Conservation (phyloP, 257 asterid species). For the Paraleonurus japonicus region DNA sequence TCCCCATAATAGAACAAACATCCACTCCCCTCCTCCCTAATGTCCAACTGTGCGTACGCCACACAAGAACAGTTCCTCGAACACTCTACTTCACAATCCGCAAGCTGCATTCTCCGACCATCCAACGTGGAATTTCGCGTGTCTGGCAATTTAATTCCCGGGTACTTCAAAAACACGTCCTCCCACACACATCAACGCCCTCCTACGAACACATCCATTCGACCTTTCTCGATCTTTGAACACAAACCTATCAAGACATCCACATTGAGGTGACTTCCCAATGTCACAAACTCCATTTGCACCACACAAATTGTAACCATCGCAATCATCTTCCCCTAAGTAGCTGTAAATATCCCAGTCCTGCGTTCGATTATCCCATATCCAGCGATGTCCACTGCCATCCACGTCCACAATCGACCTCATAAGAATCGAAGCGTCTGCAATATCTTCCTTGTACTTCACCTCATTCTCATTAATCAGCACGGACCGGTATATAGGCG, state of each 20-base stretch:
- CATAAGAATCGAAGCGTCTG: background rate
- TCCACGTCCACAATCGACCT: background rate
- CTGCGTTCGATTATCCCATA: background rate
- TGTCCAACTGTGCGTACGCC: slow-evolving; percentile 34
- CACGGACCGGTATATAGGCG: background rate
- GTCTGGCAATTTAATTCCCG: slow-evolving; percentile 38
- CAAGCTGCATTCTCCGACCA: slow-evolving; percentile 19
- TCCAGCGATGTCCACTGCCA: too few relatives aligned
- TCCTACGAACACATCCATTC: slow-evolving; percentile 27
- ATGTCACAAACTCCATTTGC: background rate
- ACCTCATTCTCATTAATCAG: background rate
- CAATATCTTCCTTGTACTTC: background rate
- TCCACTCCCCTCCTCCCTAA: background rate
- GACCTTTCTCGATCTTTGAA: slow-evolving; percentile 30
- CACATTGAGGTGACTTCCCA: background rate
- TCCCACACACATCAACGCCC: slow-evolving; percentile 18
- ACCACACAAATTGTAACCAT: background rate
- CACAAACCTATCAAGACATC: slow-evolving; percentile 22
- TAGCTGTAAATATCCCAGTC: background rate
- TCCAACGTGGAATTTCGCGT: slow-evolving; percentile 18
- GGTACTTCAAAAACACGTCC: slow-evolving; percentile 28
- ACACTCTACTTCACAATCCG: slow-evolving; percentile 36
- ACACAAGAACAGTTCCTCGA: slow-evolving; percentile 35
- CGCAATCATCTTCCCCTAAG: background rate
- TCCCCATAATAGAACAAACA: slow-evolving; percentile 45